These are phyloP conservation scores for Geotrichum europaeum DNA, from an alignment of 1,139 yeast species.

Conservation along the genomic window DNA sequence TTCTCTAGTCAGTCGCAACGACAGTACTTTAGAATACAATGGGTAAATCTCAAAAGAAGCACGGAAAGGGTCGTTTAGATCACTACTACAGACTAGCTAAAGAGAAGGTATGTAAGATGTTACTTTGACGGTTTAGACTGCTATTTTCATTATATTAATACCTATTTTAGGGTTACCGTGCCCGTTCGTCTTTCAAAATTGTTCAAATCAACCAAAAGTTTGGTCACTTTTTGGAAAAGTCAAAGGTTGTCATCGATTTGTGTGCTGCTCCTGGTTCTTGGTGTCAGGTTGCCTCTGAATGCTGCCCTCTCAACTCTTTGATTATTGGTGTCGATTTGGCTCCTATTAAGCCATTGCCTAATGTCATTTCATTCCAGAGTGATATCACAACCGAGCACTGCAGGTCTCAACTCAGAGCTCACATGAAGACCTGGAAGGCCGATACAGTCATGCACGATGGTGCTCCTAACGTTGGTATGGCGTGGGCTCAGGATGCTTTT, in stretches of 20 bases:
- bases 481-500: slow-evolving; percentile 99
- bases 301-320: slow-evolving; percentile 87
- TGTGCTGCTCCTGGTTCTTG: slow-evolving; percentile 99
- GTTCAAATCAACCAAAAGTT: slow-evolving; percentile 93
- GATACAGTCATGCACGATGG: slow-evolving; percentile 98
- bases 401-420: slow-evolving; percentile 86
- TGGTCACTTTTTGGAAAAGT: slow-evolving; percentile 89
- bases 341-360: slow-evolving; percentile 91
- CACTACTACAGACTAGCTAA: slow-evolving; percentile 93
- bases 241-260: slow-evolving; percentile 94
- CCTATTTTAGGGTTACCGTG: slow-evolving; percentile 67
- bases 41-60: slow-evolving; percentile 95
- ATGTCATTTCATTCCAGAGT: slow-evolving; percentile 88
- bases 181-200: slow-evolving; percentile 96
- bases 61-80: slow-evolving; percentile 98
- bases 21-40: slow-evolving; percentile 47
- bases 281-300: slow-evolving; percentile 96
- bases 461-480: slow-evolving; percentile 99
- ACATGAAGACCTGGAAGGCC: slow-evolving; percentile 98
- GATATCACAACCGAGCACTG: slow-evolving; percentile 98
- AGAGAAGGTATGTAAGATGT: slow-evolving; percentile 51
- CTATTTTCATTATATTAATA: background rate
- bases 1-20: slow-evolving; percentile 58
- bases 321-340: slow-evolving; percentile 98
- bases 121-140: background rate